Base-by-base conservation (phyloP, 1,139 yeast genomes). In the Blastobotrys capitulatus region DNA sequence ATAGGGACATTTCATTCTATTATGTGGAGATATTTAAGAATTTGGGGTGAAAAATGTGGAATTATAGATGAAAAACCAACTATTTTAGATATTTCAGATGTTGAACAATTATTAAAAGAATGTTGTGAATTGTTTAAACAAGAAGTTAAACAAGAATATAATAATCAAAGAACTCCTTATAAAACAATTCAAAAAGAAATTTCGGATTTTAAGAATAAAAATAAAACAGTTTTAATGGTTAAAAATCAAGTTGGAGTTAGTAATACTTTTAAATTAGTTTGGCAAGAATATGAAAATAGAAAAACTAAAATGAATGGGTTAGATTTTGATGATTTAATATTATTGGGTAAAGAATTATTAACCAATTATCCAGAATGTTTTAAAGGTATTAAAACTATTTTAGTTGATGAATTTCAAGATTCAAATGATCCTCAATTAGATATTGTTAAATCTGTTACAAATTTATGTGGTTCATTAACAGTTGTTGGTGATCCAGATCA, bases 401-500 rank as follows among this genome's bases (percentile, higher is more conserved):
- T 92, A 20, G 88, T 92, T 2, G 97, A 92, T 66, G 98, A 92
- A 64, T 92, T 87, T 60, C 97, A 92, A 67, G 97, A 92, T 60
- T 89, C 97, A 0, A 88, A 86, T 58, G 74, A 74, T 27, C 74
- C 87, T 22, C 97, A 92, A 62, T 72, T 88, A 52, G 77, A 79
- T 48, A 70, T 92, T 43, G 77, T 87, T 74, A 76, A 76, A 53
- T 70, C 73, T 19, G 74, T 90, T 55, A 81, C 87, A 0, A 64
- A 67, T 16, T 68, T 69, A 5, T 64, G 67, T 41, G 59, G 59
- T 18, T 83, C 83, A 54, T 74, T 90, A 9, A 86, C 97, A 0
- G 80, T 88, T 1, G 97, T 92, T 0, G 98, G 98, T 1, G 98
- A 92, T 60, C 96, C 97, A 0, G 97, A 92, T 66, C 97, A 92